These are phyloP conservation scores for Cercospora sp. DNA, from an alignment of 2,329 filamentous ascomycete genomes.

Conservation along the genomic window DNA sequence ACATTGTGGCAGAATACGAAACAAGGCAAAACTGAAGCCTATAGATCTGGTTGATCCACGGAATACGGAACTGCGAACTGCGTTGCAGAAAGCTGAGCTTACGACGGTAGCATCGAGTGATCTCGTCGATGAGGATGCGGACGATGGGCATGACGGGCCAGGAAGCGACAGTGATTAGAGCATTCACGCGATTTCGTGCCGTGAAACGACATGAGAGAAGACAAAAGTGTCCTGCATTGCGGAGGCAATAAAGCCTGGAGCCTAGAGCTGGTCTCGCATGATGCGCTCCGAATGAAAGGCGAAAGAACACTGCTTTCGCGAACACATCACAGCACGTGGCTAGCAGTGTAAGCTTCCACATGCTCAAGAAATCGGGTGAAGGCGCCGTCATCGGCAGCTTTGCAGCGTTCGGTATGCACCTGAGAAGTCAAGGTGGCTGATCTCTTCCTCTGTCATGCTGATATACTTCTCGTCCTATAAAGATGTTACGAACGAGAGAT, in stretches of 20 bases:
- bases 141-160: conserved; percentile 43
- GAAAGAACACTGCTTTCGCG: background rate
- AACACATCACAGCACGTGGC: background rate
- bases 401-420: background rate
- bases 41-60: conserved; percentile 71
- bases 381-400: background rate
- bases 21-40: conserved; percentile 72
- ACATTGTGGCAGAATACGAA: conserved; percentile 52
- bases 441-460: background rate
- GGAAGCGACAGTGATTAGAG: conserved; percentile 51
- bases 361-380: background rate
- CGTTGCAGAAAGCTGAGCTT: conserved; percentile 73
- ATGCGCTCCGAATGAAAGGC: background rate
- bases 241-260: background rate
- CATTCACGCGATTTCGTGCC: background rate
- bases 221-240: background rate
- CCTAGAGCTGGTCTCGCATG: background rate
- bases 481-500: background rate
- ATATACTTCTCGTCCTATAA: background rate
- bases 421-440: background rate
- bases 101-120: conserved; percentile 52
- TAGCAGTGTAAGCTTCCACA: background rate
- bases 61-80: conserved; percentile 61
- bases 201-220: background rate
- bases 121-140: conserved; percentile 51